Evolutionary conservation across 1,284 basidiomycete species (phyloP).

Genomic region (Rhodotorula sp.): DNA sequence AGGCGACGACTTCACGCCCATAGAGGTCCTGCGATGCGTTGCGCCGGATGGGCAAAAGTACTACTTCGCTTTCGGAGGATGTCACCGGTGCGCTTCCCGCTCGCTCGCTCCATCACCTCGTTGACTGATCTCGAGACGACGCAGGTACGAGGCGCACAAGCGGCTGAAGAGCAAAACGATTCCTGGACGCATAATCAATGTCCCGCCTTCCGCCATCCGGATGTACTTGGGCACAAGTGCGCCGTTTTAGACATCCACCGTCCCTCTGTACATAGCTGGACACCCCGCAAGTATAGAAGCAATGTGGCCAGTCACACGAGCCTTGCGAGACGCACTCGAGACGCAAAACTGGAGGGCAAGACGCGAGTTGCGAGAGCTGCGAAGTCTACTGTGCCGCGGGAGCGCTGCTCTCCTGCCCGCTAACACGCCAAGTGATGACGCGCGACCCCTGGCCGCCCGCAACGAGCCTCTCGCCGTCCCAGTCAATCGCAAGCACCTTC

Average conservation of each 20-base stretch:
- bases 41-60: slow-evolving; percentile 46
- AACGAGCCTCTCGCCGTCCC: slow-evolving; percentile 69
- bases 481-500: slow-evolving; percentile 61
- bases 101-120: background rate
- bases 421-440: slow-evolving; percentile 35
- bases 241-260: slow-evolving; percentile 46
- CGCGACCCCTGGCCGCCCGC: slow-evolving; percentile 70
- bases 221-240: slow-evolving; percentile 50
- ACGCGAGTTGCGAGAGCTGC: too few species aligned
- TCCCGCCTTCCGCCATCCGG: slow-evolving; percentile 49
- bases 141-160: slow-evolving; percentile 52
- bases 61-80: slow-evolving; percentile 53
- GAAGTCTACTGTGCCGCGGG: background rate
- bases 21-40: slow-evolving; percentile 50
- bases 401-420: slow-evolving; percentile 14
- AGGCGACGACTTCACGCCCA: slow-evolving; percentile 52
- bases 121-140: background rate
- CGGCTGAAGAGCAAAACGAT: slow-evolving; percentile 49
- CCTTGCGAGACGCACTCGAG: background rate
- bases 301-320: background rate
- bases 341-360: too few species aligned
- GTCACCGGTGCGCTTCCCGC: slow-evolving; percentile 47
- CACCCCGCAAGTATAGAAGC: background rate
- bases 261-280: background rate
- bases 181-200: slow-evolving; percentile 50